phyloP scores from a whole-genome alignment of 352 stramenopile species.

The Pythium pyrilobum region DNA sequence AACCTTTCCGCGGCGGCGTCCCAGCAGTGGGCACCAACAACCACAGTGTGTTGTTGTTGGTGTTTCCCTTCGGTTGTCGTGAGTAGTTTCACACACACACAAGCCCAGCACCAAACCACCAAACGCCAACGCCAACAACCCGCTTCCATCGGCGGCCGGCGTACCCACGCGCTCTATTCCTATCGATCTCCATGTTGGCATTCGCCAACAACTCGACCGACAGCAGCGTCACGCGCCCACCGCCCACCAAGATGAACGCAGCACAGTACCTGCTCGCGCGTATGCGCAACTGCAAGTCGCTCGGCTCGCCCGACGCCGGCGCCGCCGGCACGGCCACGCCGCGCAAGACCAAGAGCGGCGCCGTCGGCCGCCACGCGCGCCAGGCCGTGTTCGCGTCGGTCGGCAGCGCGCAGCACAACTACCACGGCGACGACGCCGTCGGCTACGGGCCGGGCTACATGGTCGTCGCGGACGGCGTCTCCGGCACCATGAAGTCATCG shows the following conservation, averaged over 20 bases:
- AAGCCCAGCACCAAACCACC: not conserved
- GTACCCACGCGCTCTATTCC: too few relatives aligned
- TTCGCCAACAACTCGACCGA: not conserved
- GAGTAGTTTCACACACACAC: not conserved
- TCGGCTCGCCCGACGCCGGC: conserved; percentile 28
- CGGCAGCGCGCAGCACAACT: conserved; percentile 66
- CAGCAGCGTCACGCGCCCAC: conserved; percentile 1
- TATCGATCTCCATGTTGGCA: not conserved
- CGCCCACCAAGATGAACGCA: conserved; percentile 34
- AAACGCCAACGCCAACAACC: not conserved
- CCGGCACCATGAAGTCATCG: conserved; percentile 79
- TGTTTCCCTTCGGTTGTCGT: not conserved
- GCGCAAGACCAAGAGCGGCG: conserved; percentile 8
- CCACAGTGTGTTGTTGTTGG: too few relatives aligned
- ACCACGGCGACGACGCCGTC: conserved; percentile 82
- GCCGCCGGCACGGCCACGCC: conserved; percentile 14
- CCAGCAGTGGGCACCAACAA: too few relatives aligned
- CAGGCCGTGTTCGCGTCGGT: conserved; percentile 70
- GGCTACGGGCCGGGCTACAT: conserved; percentile 84
- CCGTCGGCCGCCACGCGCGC: conserved; percentile 4
- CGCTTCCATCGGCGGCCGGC: too few relatives aligned
- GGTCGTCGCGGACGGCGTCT: conserved; percentile 83
- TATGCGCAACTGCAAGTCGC: conserved; percentile 66
- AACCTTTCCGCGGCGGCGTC: too few relatives aligned
- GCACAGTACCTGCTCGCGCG: conserved; percentile 66